A percentile compares a stretch with the other conserved stretches of the same genome.
Evolutionary conservation across 208 protist species (phyloP).

Genomic region (Porcisia hertigi): DNA sequence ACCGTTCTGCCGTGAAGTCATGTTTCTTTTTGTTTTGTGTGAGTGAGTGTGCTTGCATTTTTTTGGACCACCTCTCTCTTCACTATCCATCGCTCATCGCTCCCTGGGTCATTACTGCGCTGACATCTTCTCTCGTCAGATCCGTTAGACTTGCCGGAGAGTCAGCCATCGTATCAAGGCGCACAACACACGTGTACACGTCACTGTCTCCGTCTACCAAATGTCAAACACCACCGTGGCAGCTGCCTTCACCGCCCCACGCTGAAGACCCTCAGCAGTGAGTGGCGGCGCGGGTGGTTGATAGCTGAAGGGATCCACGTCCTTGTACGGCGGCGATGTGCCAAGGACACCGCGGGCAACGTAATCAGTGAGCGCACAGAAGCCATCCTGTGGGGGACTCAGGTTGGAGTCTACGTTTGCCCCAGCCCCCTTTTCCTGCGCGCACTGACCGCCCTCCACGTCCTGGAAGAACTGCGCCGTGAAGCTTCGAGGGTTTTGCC

Average conservation of each 20-base stretch:
- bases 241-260: background rate
- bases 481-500: conserved; percentile 22
- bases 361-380: conserved; percentile 91
- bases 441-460: conserved; percentile 1
- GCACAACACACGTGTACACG: background rate
- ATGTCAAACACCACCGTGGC: conserved; percentile 6
- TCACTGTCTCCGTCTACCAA: conserved; percentile 11
- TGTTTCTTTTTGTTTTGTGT: background rate
- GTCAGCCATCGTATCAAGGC: background rate
- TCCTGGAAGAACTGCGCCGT: conserved; percentile 29
- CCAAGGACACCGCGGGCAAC: conserved; percentile 48
- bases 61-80: background rate
- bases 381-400: conserved; percentile 59
- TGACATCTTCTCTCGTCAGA: background rate
- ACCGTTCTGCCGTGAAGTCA: background rate
- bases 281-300: conserved; percentile 4
- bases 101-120: background rate
- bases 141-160: background rate
- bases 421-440: background rate
- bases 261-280: background rate
- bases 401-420: background rate
- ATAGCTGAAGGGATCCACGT: conserved; percentile 9
- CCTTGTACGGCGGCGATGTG: conserved; percentile 15
- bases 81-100: background rate
- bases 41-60: too few species aligned